Conservation (phyloP, 2,329 filamentous ascomycete genomes). For the Sodiomyces alkalinus region DNA sequence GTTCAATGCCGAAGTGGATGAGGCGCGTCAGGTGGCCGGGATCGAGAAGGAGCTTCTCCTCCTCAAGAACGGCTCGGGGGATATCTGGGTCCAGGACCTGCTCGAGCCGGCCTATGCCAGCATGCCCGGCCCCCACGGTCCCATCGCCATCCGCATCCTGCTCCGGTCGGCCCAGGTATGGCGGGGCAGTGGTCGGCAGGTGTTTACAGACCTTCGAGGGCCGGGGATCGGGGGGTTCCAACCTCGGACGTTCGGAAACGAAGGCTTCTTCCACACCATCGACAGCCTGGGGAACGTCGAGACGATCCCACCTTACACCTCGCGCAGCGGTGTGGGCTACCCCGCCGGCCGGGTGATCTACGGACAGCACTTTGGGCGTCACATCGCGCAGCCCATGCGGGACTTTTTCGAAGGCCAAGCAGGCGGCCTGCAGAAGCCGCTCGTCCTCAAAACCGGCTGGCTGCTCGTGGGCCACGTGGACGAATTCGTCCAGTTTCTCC, state of each 20-base stretch:
- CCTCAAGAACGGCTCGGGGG: constrained; percentile 11
- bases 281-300: constrained; percentile 19
- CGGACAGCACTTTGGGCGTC: not conserved
- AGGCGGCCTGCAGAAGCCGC: constrained; percentile 16
- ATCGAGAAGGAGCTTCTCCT: constrained; percentile 10
- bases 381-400: constrained; percentile 9
- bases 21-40: constrained; percentile 5
- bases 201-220: constrained; percentile 17
- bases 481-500: constrained; percentile 17
- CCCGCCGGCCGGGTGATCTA: constrained; percentile 1
- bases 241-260: constrained; percentile 3
- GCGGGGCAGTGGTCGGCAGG: constrained; percentile 14
- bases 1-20: too few species aligned
- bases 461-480: constrained; percentile 16
- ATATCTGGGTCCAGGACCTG: constrained; percentile 24
- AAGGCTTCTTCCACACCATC: constrained; percentile 15
- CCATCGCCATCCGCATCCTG: constrained; percentile 17
- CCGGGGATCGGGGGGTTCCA: constrained; percentile 17
- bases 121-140: constrained; percentile 20
- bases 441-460: constrained; percentile 17
- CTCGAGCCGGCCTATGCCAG: constrained; percentile 21
- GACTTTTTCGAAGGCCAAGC: constrained; percentile 17
- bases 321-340: constrained; percentile 1
- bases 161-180: constrained; percentile 15
- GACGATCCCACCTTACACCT: constrained; percentile 18